Evolutionary conservation across 148 eudicot species (phyloP), one percentile per base, ranked within the genome.

Genomic region (Amaranthus hypochondriacus): DNA sequence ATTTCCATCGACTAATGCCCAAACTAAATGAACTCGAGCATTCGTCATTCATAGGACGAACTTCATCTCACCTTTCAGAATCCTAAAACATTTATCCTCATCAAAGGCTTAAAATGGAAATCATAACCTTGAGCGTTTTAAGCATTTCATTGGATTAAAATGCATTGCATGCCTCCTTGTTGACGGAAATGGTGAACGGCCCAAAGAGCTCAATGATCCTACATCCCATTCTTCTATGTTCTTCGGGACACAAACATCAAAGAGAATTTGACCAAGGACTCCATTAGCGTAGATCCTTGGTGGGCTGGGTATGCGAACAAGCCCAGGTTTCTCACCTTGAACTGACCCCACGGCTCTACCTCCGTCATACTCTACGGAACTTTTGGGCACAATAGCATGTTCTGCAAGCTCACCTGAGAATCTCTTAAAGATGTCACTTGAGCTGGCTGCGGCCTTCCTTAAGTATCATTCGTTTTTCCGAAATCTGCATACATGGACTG

Each of bases 141-240:
- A 86, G 87, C 91, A 92, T 83, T 87, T 91, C 0, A 91, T 87
- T 43, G 95, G 98, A 80, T 94, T 91, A 68, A 91, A 84, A 78
- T 76, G 83, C 76, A 80, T 66, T 51, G 86, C 75, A 75, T 77
- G 86, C 65, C 86, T 81, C 52, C 85, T 82, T 12, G 83, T 78
- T 7, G 88, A 77, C 63, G 84, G 49, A 73, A 84, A 81, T n/a
- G 85, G 76, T 5, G 83, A 69, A 66, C 71, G 71, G 62, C 69
- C 73, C 47, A 73, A 77, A 56, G 84, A 75, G 60, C 81, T 75
- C 2, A 84, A 80, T 70, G 85, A 71, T 72, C 84, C 89, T 53
- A 95, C 68, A 83, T 94, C 97, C 98, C 98, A 94, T 62, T 84
- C 91, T 66, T 94, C 98, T n/a, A 94, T 84, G 66, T 88, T 83